Conservation (phyloP, 2,329 filamentous ascomycete genomes). For the Stagonosporopsis rhizophila region DNA sequence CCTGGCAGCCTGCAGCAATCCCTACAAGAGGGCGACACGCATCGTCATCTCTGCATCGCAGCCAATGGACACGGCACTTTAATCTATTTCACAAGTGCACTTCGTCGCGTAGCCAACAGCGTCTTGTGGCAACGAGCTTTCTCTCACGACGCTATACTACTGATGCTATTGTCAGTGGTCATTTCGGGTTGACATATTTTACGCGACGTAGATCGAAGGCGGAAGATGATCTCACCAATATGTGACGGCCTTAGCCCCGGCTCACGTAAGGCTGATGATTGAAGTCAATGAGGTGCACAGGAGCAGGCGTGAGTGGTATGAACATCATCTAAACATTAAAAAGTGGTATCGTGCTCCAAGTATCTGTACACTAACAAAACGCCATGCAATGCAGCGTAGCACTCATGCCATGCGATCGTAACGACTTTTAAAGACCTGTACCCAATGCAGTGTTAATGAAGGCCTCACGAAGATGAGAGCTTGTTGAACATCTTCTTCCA, state of each 20-base stretch:
- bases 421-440: slow-evolving; percentile 17
- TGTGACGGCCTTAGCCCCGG: background rate
- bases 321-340: slow-evolving; percentile 14
- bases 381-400: slow-evolving; percentile 28
- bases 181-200: background rate
- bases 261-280: background rate
- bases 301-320: background rate
- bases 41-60: slow-evolving; percentile 4
- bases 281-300: background rate
- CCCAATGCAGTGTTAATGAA: background rate
- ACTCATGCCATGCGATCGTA: slow-evolving; percentile 23
- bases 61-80: background rate
- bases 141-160: slow-evolving; percentile 2
- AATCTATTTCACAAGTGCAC: background rate
- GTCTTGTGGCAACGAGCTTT: background rate
- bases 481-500: slow-evolving; percentile 44
- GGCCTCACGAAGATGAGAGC: slow-evolving; percentile 20
- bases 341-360: slow-evolving; percentile 16
- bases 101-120: background rate
- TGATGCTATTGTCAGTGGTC: background rate
- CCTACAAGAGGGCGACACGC: background rate
- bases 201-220: background rate
- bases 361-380: slow-evolving; percentile 20
- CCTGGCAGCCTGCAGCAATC: slow-evolving; percentile 11
- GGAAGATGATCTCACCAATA: background rate